Evolutionary conservation across 257 asterid genomes (phyloP), one percentile per base, ranked within the genome.

Genomic region (Plectranthus barbatus): DNA sequence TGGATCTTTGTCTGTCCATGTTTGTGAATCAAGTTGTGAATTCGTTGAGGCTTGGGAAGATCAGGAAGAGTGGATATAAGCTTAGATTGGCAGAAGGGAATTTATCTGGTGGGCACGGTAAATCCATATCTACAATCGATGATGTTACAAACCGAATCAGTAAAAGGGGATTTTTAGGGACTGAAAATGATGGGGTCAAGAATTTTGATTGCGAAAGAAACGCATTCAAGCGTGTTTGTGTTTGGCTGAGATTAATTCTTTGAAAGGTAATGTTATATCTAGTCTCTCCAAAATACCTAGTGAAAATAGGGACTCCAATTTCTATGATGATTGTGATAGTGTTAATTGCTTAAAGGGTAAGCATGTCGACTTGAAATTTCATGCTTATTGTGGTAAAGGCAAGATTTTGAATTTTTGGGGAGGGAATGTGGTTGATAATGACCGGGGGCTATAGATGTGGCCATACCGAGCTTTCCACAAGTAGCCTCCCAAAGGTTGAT

Each of bases 111-210:
- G 81, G 82, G 71, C 20, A n/a, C 64, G 11, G 47, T 29, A 73
- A 62, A 61, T 64, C 67, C 20, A 74, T 86, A 50, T 4, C 74
- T 2, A 79, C 49, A 62, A 73, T 86, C 12, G 85, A 82, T n/a
- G 90, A 89, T 66, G 71, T 89, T 24, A 80, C 95, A 5, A 86
- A 89, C 70, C 86, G 80, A 66, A 23, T 71, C 11, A 81, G 82
- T 4, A 80, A 80, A 69, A 82, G 95, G 70, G 70, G 74, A 13
- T 48, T 67, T 71, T 70, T 79, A 15, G 82, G 23, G 66, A 68
- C 37, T 7, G 86, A 69, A 53, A 79, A 72, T 34, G 26, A 33
- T 26, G 31, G 31, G 31, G 31, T 26, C 31, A 26, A 26, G 31
- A 1, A 5, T 64, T 76, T 69, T 5, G 54, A 23, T 64, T 63